A percentile compares a stretch with the other conserved stretches of the same genome.
These are phyloP conservation scores for Pichia deserticola DNA, from an alignment of 805 yeast species.

Conservation along the genomic window DNA sequence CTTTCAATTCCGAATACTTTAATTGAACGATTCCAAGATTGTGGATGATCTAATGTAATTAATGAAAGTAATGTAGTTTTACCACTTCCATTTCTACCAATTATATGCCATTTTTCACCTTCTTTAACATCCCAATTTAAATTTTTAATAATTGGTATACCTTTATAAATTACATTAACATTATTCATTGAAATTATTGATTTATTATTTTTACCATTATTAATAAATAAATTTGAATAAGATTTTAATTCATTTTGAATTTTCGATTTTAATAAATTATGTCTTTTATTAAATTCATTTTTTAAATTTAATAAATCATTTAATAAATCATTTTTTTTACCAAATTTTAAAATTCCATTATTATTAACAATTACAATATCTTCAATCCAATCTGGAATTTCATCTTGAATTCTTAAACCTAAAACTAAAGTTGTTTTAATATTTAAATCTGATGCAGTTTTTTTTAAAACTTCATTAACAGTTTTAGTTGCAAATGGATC, in stretches of 20 bases:
- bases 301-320: constrained; percentile 18
- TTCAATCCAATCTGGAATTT: constrained; percentile 71
- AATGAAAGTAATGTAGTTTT: constrained; percentile 82
- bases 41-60: constrained; percentile 93
- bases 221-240: no score
- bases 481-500: constrained; percentile 65
- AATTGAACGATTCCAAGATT: constrained; percentile 77
- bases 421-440: constrained; percentile 49
- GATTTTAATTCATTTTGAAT: constrained; percentile 10
- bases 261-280: constrained; percentile 12
- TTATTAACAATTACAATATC: constrained; percentile 58
- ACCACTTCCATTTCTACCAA: constrained; percentile 90
- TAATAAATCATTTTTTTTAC: constrained; percentile 31
- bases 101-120: constrained; percentile 83
- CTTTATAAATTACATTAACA: constrained; percentile 61
- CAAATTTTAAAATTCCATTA: constrained; percentile 46
- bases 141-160: constrained; percentile 48
- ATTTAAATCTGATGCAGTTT: constrained; percentile 10
- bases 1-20: constrained; percentile 59
- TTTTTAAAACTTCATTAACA: constrained; percentile 48
- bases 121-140: constrained; percentile 57
- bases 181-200: constrained; percentile 31
- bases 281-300: constrained; percentile 18
- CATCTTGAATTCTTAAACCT: constrained; percentile 74
- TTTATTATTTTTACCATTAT: not conserved